These are phyloP conservation scores for Solanum phureja DNA, from an alignment of 257 asterid genomes.

Conservation along the genomic window DNA sequence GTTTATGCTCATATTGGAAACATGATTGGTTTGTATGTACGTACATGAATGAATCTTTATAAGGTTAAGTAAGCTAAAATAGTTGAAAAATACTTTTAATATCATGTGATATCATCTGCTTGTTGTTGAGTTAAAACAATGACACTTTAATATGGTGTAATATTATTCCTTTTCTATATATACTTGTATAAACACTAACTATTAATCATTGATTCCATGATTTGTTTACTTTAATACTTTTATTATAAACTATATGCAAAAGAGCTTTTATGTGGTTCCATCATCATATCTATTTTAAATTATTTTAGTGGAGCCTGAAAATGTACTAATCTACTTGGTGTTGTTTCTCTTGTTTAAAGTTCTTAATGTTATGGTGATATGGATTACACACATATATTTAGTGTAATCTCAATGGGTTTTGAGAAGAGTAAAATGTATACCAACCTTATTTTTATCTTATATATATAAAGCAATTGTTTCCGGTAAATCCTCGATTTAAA, in stretches of 20 bases:
- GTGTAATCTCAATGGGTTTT: neutral
- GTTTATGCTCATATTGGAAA: neutral
- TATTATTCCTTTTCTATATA: neutral
- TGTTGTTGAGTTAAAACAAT: neutral
- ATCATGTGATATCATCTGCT: neutral
- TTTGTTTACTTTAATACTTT: neutral
- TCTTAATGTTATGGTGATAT: neutral
- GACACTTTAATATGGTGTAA: neutral
- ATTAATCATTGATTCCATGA: neutral
- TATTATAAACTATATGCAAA: neutral
- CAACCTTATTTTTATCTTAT: no score
- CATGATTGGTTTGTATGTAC: neutral
- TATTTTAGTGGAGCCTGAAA: neutral
- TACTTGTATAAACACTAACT: neutral
- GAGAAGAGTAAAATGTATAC: neutral
- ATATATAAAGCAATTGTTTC: fast-evolving
- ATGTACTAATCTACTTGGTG: neutral
- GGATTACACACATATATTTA: neutral
- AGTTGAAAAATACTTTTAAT: neutral
- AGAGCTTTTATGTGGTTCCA: neutral
- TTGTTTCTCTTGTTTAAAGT: neutral
- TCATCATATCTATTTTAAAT: neutral
- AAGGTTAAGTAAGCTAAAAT: neutral
- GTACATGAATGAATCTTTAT: neutral
- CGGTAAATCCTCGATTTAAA: neutral